Base-by-base conservation (phyloP, 1,139 yeast genomes). In the Pichia sp. region DNA sequence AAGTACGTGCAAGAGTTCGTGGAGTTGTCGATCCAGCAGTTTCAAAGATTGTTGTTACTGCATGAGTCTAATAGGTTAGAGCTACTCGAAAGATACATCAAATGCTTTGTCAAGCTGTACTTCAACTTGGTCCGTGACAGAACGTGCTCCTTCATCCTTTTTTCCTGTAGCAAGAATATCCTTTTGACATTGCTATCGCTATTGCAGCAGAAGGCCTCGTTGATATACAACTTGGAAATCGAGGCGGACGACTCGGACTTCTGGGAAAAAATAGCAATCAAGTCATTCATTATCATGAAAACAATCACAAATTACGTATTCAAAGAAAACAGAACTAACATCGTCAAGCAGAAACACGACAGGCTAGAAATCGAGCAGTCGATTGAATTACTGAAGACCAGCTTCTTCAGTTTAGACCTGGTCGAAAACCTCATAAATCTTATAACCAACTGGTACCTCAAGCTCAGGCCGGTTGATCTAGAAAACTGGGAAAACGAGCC, bases 401-500 rank as follows among this genome's bases (percentile, higher is more conserved):
- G 79, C 24, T 78, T 87, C 54, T 84, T 91, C 68, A 80, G 85
- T 8, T 75, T 78, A 6, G 74, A 75, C 2, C 74, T 84, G 29
- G 73, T 88, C 16, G 75, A 75, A 46, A 78, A 80, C 38, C 70
- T 92, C 27, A 79, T 90, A 29, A 86, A 86, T 58, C 71, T 87
- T 38, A 73, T 91, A 40, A 83, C 90, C 55, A 77, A 78, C 42
- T 84, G 86, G 81, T 92, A 89, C 67, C 75, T 93, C 60, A 79
- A 85, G 54, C 70, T 92, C 49, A 81, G 84, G 54, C 88, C 92
- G 0, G 71, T 79, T 1, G 98, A 92, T 65, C 71, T 92, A 50
- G 95, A 87, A 62, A 74, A 81, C 49, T 93, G 98, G 98, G 70
- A 75, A 14, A 70, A 79, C 38, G 96, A 90, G 58, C 97, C 98